Conservation (phyloP, 2,329 filamentous ascomycete species). For the Pestalotiopsis sp. region DNA sequence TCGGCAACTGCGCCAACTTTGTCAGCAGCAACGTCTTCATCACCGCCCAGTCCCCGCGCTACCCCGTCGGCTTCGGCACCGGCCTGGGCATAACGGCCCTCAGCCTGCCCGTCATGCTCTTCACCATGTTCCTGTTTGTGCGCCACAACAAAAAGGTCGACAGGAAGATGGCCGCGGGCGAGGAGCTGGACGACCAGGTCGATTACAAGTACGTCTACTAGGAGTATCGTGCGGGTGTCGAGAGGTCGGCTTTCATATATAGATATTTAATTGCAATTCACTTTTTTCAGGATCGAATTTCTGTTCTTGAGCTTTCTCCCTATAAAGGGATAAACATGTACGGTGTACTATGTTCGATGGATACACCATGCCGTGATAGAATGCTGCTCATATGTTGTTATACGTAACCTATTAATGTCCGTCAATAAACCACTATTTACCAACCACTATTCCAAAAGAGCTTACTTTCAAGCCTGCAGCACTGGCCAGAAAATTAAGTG, state of each 20-base stretch:
- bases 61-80: conserved; percentile 9
- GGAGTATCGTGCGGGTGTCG: background rate
- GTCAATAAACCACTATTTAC: too few species aligned
- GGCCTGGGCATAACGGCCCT: conserved; percentile 6
- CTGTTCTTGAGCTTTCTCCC: background rate
- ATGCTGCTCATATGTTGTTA: too few species aligned
- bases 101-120: conserved; percentile 5
- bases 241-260: background rate
- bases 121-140: conserved; percentile 8
- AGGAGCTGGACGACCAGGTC: conserved; percentile 6
- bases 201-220: conserved; percentile 12
- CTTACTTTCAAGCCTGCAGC: too few species aligned
- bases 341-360: too few species aligned
- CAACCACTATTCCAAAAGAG: too few species aligned
- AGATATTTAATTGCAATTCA: background rate
- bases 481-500: too few species aligned
- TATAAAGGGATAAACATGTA: too few species aligned
- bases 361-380: too few species aligned
- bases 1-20: conserved; percentile 12
- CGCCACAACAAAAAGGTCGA: conserved; percentile 9
- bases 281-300: background rate
- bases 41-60: conserved; percentile 6
- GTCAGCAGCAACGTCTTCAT: conserved; percentile 13
- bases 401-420: too few species aligned
- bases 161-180: conserved; percentile 6